Base-by-base conservation (phyloP, 306 rosid genomes). In the Casuarina glauca region DNA sequence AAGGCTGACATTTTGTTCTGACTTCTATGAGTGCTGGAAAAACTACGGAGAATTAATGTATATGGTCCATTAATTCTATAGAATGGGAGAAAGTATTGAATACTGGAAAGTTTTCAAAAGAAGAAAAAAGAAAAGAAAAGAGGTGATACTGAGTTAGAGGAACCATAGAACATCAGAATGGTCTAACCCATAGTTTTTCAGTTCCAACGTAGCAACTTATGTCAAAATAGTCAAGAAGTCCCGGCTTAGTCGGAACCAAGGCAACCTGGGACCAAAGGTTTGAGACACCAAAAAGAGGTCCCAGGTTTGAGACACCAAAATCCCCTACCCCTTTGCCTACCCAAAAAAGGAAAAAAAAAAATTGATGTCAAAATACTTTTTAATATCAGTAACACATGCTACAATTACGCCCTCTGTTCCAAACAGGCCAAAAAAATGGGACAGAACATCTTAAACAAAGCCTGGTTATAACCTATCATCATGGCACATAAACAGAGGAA, bases 261-360 rank as follows among this genome's bases (percentile, higher is more conserved):
- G 32, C 32, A 26, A 26, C 32, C 32, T 26, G 32, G 32, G 32
- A 26, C 32, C 32, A 26, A 26, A 26, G 32, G 32, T 26, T 26
- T 26, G 0, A 49, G 9, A 2, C 32, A 26, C 32, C 32, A 26
- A 26, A 26, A 26, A n/a, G n/a, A n/a, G n/a, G n/a, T n/a, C n/a
- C n/a, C n/a, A 26, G 32, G 32, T 26, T 26, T 26, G 0, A 49
- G 9, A 2, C 32, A 26, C 32, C 32, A 26, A 26, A 26, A 26
- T 26, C 13, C 9, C 9, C 13, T 0, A 0, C 2, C 9, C 13
- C 0, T 49, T 49, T 1, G 13, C 32, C 13, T 0, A 49, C 1
- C 13, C 13, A 0, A 49, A 0, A 49, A 0, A 1, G 12, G 2
- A 49, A 2, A 0, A 10, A 49, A 2, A 49, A 3, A 4, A 11